Percentiles rank a stretch among this genome's conserved stretches.
phyloP scores from a whole-genome alignment of 2,329 filamentous ascomycete genomes.

The Neofusicoccum cordaticola region DNA sequence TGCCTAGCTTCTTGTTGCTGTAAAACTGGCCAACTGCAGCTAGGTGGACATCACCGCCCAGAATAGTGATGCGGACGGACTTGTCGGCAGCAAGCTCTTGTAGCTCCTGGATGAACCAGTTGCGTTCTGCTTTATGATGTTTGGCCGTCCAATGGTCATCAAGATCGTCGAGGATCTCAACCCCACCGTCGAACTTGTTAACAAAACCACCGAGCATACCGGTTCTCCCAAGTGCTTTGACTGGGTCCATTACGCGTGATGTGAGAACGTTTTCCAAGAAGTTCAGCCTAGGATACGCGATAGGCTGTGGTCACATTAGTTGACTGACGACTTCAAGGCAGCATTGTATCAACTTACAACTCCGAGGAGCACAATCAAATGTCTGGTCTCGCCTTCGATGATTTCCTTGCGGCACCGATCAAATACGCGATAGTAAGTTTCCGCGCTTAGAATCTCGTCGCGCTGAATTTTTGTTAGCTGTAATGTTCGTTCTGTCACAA shows the following conservation, averaged over 20 bases:
- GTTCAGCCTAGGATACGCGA: slow-evolving; percentile 47
- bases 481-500: neutral
- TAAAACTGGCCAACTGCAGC: slow-evolving; percentile 93
- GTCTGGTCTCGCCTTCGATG: slow-evolving; percentile 78
- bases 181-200: slow-evolving; percentile 86
- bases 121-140: slow-evolving; percentile 87
- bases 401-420: slow-evolving; percentile 82
- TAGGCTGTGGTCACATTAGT: slow-evolving; percentile 30
- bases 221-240: slow-evolving; percentile 82
- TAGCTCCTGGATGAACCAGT: slow-evolving; percentile 81
- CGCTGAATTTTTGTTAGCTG: slow-evolving; percentile 39
- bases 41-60: slow-evolving; percentile 92
- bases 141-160: slow-evolving; percentile 98
- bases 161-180: slow-evolving; percentile 86
- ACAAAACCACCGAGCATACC: slow-evolving; percentile 76
- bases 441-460: slow-evolving; percentile 73
- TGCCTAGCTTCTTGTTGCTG: slow-evolving; percentile 76
- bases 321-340: neutral
- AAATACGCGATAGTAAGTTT: slow-evolving; percentile 83
- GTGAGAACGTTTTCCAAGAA: slow-evolving; percentile 70
- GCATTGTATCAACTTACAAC: slow-evolving; percentile 53
- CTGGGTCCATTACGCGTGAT: slow-evolving; percentile 78
- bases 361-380: slow-evolving; percentile 82
- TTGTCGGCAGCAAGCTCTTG: slow-evolving; percentile 93
- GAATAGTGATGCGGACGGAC: slow-evolving; percentile 84